Base-by-base conservation (phyloP, 768 basidiomycete species). In the Tephrocybe sp. region DNA sequence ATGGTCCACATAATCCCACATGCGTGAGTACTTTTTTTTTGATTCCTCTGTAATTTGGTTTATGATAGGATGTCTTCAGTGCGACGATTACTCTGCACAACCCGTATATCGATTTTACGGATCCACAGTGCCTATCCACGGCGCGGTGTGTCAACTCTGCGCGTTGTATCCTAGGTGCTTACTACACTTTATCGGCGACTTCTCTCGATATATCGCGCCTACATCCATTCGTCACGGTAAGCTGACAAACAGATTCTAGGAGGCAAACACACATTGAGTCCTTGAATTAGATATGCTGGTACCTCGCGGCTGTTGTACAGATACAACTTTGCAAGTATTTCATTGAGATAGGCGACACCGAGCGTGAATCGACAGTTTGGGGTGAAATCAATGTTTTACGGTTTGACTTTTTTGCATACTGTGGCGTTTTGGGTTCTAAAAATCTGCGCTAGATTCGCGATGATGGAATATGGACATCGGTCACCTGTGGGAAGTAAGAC, bases 11-110 rank as follows among this genome's bases (percentile, higher is more conserved):
- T 91, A 36, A 78, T 90, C 52, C 91, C 91, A 16, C 85, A 93
- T 62, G 90, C 91, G 89, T 91, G 67, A 65, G 85, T 78, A 11
- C 29, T 49, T 47, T 53, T 50, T 31, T 25, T 52, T 34, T 39
- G 30, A 38, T 37, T 18, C 30, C 49, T 47, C 38, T 25, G 51
- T 43, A 59, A 29, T 15, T n/a, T 52, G 40, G 49, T 58, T 15
- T 5, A 22, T 13, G 38, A 12, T 48, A 57, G 24, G 34, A 22
- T 16, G 18, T 16, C 49, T 42, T 16, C 61, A 92, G 90, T n/a
- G 91, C 91, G 10, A 81, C 84, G 9, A 93, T 93, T 54, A 91
- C 91, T 4, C 76, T 93, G 45, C 91, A 93, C 61, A 91, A 91
- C 61, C 80, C 86, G 8, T 91, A 88, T 65, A 73, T 92, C 50